Conservation (phyloP, 345 rosid species). For the Microthlaspi erraticum region DNA sequence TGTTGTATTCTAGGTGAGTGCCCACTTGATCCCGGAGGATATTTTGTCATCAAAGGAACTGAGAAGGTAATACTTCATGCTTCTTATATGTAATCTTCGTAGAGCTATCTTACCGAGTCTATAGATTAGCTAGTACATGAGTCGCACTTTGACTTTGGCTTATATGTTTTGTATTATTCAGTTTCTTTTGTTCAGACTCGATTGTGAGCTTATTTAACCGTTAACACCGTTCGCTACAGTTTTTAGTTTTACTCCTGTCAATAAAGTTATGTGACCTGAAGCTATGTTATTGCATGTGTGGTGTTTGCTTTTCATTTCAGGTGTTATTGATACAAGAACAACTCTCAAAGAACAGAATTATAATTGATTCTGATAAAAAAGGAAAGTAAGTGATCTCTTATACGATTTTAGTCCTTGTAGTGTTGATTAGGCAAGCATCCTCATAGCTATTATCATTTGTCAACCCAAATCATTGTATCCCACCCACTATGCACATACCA, state of each 20-base stretch:
- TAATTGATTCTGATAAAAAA: slow-evolving; percentile 87
- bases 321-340: slow-evolving; percentile 94
- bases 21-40: slow-evolving; percentile 97
- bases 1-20: slow-evolving; percentile 74
- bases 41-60: slow-evolving; percentile 85
- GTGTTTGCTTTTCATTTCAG: slow-evolving; percentile 55
- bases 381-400: slow-evolving; percentile 78
- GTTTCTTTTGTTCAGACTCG: slow-evolving; percentile 4
- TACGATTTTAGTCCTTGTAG: slow-evolving; percentile 12
- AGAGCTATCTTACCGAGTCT: slow-evolving; percentile 8
- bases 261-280: slow-evolving; percentile 4
- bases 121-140: slow-evolving; percentile 21
- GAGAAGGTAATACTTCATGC: too few relatives aligned
- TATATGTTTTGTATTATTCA: slow-evolving; percentile 25
- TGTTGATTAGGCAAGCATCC: slow-evolving; percentile 21
- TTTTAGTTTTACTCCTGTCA: neutral
- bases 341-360: slow-evolving; percentile 93
- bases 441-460: neutral
- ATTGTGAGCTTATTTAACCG: neutral
- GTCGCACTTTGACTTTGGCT: slow-evolving; percentile 21
- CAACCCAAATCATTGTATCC: slow-evolving; percentile 13
- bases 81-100: too few relatives aligned
- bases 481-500: neutral
- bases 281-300: slow-evolving; percentile 12
- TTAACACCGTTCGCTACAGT: neutral